Conservation (phyloP, 805 yeast species). For the Ogataea henricii region DNA sequence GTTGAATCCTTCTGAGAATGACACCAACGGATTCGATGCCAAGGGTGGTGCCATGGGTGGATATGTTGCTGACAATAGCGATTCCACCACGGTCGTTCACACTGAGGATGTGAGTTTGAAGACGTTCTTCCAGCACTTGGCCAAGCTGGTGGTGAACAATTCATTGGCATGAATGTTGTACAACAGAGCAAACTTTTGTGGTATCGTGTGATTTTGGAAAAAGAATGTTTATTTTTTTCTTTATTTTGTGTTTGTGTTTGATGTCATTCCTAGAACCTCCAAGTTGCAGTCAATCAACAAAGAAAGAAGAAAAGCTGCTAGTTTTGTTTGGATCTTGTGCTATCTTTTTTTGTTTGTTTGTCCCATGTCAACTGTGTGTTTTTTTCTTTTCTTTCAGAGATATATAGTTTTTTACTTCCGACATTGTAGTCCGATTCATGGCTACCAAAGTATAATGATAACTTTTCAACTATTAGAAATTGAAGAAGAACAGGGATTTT, state of each 20-base stretch:
- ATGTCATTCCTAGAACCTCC: constrained; percentile 1
- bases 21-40: constrained; percentile 39
- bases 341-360: neutral
- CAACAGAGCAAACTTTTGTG: neutral
- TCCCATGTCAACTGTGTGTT: too few species aligned
- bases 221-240: neutral
- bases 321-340: neutral
- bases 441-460: neutral
- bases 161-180: constrained; percentile 19
- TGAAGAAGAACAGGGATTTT: too few species aligned
- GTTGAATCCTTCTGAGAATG: constrained; percentile 88
- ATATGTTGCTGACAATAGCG: constrained; percentile 40
- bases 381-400: neutral
- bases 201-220: too few species aligned
- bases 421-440: neutral
- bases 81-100: constrained; percentile 72
- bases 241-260: neutral
- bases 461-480: neutral
- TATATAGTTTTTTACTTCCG: neutral
- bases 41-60: constrained; percentile 54
- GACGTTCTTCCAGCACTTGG: constrained; percentile 92
- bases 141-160: constrained; percentile 75
- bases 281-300: neutral
- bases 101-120: constrained; percentile 96
- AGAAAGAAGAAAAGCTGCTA: neutral